Evolutionary conservation across 2,329 filamentous ascomycete species (phyloP).

Genomic region (Sarocladium brachiariae): DNA sequence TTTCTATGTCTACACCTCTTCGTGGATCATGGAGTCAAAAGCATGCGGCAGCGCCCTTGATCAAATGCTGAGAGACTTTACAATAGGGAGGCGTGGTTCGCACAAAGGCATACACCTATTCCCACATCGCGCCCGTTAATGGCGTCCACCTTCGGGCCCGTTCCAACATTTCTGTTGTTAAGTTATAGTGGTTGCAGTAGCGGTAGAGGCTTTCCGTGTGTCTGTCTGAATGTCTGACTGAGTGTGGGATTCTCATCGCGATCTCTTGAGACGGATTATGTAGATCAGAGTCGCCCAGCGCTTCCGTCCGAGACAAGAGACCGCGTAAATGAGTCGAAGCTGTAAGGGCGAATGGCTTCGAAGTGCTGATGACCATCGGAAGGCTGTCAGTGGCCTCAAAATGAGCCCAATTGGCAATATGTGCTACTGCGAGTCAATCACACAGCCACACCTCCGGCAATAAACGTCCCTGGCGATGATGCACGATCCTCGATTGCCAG

Average conservation of each 20-base stretch:
- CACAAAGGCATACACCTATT: no score
- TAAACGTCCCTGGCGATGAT: neutral
- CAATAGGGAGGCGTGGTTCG: no score
- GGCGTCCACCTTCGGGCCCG: no score
- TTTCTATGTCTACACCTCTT: no score
- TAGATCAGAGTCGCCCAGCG: neutral
- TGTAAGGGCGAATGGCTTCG: slow-evolving; percentile 1
- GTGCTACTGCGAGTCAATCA: neutral
- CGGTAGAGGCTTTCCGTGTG: neutral
- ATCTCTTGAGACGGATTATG: neutral
- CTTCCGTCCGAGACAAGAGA: neutral
- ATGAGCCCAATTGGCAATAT: neutral
- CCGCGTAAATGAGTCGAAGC: neutral
- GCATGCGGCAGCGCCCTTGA: no score
- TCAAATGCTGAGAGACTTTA: no score
- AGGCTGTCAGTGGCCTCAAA: slow-evolving; percentile 5
- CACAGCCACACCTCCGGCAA: neutral
- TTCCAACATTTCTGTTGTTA: no score
- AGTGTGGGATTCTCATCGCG: no score
- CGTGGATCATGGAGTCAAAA: no score
- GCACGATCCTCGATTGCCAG: neutral
- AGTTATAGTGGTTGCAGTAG: slow-evolving; percentile 7
- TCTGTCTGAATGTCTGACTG: no score
- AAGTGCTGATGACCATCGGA: slow-evolving; percentile 1
- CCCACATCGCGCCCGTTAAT: no score